Evolutionary conservation across 352 stramenopile species (phyloP).

Genomic region (Globisporangium lucens): DNA sequence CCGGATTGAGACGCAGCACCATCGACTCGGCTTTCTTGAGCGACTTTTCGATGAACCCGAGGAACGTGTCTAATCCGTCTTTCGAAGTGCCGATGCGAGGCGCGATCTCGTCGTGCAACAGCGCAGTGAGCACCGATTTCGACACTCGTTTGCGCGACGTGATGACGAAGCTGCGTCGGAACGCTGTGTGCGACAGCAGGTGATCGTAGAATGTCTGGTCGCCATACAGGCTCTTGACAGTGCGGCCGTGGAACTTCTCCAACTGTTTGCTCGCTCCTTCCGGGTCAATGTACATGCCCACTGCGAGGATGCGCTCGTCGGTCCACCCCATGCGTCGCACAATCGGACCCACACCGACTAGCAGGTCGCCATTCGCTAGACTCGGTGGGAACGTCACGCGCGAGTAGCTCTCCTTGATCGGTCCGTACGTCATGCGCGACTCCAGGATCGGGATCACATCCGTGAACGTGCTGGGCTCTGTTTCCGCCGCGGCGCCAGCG

Average conservation of each 20-base stretch:
- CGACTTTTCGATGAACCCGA: slow-evolving; percentile 79
- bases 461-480: slow-evolving; percentile 26
- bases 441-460: slow-evolving; percentile 59
- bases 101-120: slow-evolving; percentile 67
- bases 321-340: slow-evolving; percentile 81
- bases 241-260: slow-evolving; percentile 48
- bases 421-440: slow-evolving; percentile 59
- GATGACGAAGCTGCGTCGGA: slow-evolving; percentile 75
- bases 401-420: slow-evolving; percentile 75
- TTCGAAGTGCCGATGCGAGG: slow-evolving; percentile 60
- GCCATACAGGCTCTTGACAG: slow-evolving; percentile 60
- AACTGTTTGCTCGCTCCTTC: slow-evolving; percentile 54
- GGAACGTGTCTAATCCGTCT: slow-evolving; percentile 52
- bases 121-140: slow-evolving; percentile 62
- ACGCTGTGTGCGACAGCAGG: slow-evolving; percentile 49
- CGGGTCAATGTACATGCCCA: slow-evolving; percentile 77
- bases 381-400: slow-evolving; percentile 74
- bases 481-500: slow-evolving; percentile 25
- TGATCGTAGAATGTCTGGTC: slow-evolving; percentile 78
- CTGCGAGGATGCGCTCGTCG: slow-evolving; percentile 75
- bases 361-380: slow-evolving; percentile 67
- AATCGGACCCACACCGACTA: slow-evolving; percentile 70
- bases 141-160: slow-evolving; percentile 76
- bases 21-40: slow-evolving; percentile 80
- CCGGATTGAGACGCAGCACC: slow-evolving; percentile 64